These are phyloP conservation scores for Zygoascus meyerae DNA, from an alignment of 1,139 yeast genomes.

Conservation along the genomic window DNA sequence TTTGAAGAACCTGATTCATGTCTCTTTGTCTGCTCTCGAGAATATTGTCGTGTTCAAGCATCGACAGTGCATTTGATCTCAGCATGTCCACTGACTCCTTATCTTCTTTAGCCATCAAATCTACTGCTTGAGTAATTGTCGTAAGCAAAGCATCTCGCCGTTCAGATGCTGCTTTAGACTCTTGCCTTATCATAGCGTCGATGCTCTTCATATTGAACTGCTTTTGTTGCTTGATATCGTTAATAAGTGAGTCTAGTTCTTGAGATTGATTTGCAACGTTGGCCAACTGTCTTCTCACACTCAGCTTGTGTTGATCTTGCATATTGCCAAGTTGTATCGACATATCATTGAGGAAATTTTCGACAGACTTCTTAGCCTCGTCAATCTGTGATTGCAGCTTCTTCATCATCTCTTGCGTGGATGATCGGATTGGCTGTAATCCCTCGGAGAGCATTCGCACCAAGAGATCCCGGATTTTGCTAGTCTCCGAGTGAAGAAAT, in stretches of 20 bases:
- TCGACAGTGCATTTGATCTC: not conserved
- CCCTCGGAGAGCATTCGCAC: conserved; percentile 6
- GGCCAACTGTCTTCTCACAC: conserved; percentile 9
- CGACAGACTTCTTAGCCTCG: conserved; percentile 4
- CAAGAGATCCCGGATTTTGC: conserved; percentile 4
- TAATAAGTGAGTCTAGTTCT: not conserved
- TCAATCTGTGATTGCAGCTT: not conserved
- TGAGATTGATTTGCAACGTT: conserved; percentile 1
- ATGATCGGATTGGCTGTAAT: conserved; percentile 4
- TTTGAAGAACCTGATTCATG: not conserved
- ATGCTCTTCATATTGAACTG: conserved; percentile 9
- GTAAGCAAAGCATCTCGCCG: conserved; percentile 12
- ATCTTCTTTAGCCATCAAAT: conserved; percentile 9
- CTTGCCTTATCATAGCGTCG: conserved; percentile 11
- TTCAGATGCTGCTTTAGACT: conserved; percentile 9
- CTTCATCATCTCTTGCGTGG: conserved; percentile 4
- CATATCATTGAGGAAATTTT: conserved; percentile 4
- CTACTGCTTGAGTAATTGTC: conserved; percentile 12
- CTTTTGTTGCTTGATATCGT: conserved; percentile 10
- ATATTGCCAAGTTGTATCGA: conserved; percentile 4
- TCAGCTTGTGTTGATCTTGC: conserved; percentile 8
- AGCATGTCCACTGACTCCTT: conserved; percentile 2
- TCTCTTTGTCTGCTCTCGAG: not conserved
- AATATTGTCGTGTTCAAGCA: conserved; percentile 2
- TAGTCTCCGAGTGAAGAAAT: conserved; percentile 3